phyloP scores from a whole-genome alignment of 2,329 filamentous ascomycete species.

The Neofusicoccum laricinum region DNA sequence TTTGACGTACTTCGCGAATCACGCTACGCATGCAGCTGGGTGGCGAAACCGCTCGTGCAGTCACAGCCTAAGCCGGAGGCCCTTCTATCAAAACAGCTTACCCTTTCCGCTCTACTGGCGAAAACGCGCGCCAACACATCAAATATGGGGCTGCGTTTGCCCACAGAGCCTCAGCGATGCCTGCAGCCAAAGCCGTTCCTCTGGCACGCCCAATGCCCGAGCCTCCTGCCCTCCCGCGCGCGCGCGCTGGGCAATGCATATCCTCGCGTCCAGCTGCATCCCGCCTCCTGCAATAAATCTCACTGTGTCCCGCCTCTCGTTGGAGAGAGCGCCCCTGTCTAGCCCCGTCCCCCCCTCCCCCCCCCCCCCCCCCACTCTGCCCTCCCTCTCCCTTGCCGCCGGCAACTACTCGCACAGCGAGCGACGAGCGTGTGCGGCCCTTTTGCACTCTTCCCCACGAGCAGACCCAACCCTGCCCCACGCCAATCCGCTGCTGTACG shows the following conservation, averaged over 20 bases:
- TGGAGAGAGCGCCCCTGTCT: slow-evolving; percentile 1
- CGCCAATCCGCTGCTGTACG: background rate
- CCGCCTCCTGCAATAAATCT: slow-evolving; percentile 39
- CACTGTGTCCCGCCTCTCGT: slow-evolving; percentile 32
- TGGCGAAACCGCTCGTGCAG: background rate
- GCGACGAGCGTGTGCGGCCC: too few relatives aligned
- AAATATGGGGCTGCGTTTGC: slow-evolving; percentile 47
- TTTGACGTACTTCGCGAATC: slow-evolving; percentile 6
- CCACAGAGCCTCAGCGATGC: slow-evolving; percentile 35
- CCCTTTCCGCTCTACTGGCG: slow-evolving; percentile 64
- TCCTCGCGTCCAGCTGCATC: slow-evolving; percentile 34
- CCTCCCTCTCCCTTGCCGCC: slow-evolving; percentile 5
- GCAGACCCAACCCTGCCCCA: slow-evolving; percentile 32
- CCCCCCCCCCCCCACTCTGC: too few relatives aligned
- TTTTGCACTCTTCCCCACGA: background rate
- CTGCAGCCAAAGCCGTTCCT: background rate
- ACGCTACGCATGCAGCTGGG: slow-evolving; percentile 9
- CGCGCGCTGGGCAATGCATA: slow-evolving; percentile 26
- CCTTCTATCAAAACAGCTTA: slow-evolving; percentile 15
- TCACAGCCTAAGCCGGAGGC: background rate
- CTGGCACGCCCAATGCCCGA: background rate
- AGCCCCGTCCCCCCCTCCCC: background rate
- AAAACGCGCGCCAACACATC: slow-evolving; percentile 89
- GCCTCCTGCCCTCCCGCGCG: background rate
- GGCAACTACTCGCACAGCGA: background rate